These are phyloP conservation scores for Cyclocybe cylindracea DNA, from an alignment of 768 basidiomycete genomes.

Conservation along the genomic window DNA sequence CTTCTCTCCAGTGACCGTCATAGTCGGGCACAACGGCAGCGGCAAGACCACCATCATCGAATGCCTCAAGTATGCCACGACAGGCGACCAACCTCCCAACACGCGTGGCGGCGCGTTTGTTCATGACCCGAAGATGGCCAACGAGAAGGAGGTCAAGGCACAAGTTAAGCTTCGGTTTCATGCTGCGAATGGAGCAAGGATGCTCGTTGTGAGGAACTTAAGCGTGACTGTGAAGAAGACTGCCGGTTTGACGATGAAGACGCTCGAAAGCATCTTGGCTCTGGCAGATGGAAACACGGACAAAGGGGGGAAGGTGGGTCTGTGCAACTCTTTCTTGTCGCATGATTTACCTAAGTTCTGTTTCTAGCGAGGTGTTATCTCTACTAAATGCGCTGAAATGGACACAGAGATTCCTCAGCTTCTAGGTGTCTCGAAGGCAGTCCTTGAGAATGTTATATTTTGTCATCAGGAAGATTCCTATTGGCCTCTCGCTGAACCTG, in stretches of 20 bases:
- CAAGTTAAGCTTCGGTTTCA: slow-evolving; percentile 94
- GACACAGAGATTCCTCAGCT: slow-evolving; percentile 91
- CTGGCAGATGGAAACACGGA: slow-evolving; percentile 66
- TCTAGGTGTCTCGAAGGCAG: slow-evolving; percentile 96
- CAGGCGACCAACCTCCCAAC: slow-evolving; percentile 96
- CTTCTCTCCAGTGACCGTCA: slow-evolving; percentile 96
- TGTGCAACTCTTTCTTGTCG: background rate
- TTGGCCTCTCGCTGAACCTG: slow-evolving; percentile 94
- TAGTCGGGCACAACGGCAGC: slow-evolving; percentile 97
- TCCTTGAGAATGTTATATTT: slow-evolving; percentile 98
- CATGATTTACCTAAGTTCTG: background rate
- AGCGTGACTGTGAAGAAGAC: slow-evolving; percentile 95
- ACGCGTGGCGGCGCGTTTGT: slow-evolving; percentile 98
- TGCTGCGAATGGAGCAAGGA: slow-evolving; percentile 85
- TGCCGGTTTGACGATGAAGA: slow-evolving; percentile 91
- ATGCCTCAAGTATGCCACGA: slow-evolving; percentile 98
- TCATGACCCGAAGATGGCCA: slow-evolving; percentile 99
- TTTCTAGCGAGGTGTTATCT: slow-evolving; percentile 81
- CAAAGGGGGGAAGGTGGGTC: slow-evolving; percentile 74
- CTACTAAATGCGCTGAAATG: slow-evolving; percentile 97
- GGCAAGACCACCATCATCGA: slow-evolving; percentile 99
- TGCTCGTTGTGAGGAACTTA: slow-evolving; percentile 89
- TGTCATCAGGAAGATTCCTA: slow-evolving; percentile 99
- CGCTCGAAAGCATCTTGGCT: slow-evolving; percentile 87
- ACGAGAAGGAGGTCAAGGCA: slow-evolving; percentile 98